Base-by-base conservation (phyloP, 2,329 filamentous ascomycete genomes). In the Aspergillus felis region DNA sequence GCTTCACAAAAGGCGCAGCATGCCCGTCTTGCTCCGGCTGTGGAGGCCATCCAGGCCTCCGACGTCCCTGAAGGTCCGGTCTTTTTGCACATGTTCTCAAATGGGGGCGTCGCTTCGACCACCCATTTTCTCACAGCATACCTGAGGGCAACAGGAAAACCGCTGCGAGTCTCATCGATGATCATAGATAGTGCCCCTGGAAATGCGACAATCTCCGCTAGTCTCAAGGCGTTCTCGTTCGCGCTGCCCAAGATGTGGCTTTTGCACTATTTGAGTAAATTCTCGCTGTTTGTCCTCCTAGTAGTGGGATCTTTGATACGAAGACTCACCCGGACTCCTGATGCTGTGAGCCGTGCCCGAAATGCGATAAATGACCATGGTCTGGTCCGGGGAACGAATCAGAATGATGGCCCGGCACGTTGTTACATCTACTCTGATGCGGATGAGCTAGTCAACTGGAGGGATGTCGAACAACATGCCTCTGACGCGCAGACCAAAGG, bases 81-180 rank as follows among this genome's bases (percentile, higher is more conserved):
- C 9, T 71, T 78, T 29, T 60, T 81, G 8, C 79, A 82, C 65
- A 68, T 77, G 55, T 82, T 82, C 68, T 82, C 79, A 24, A 81
- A 82, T 57, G 80, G 79, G 27, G 81, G 81, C 17, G 66, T 74
- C 22, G 71, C 74, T 51, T 75, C 75, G 5, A 68, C 72, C 3
- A 68, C 67, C 4, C 66, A 73, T 27, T 59, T 82, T 6, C 73
- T 80, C 2, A 59, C 65, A 17, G 61, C 68, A 9, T 82, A 79
- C 63, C 71, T 62, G 6, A 47, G 61, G 17, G 60, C 63, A 1
- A 76, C 70, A 1, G 71, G 71, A 0, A 57, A 59, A 1, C 58
- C 71, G 4, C 56, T 81, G 4, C 76, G 76, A 2, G 58, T 78
- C 4, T 74, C 71, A 2, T 74, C 72, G 1, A 72, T 78, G 58